Percentiles rank a stretch among this genome's conserved stretches.
These are phyloP conservation scores for Hypoxylon sp. DNA, from an alignment of 2,329 filamentous ascomycete genomes.

Conservation along the genomic window DNA sequence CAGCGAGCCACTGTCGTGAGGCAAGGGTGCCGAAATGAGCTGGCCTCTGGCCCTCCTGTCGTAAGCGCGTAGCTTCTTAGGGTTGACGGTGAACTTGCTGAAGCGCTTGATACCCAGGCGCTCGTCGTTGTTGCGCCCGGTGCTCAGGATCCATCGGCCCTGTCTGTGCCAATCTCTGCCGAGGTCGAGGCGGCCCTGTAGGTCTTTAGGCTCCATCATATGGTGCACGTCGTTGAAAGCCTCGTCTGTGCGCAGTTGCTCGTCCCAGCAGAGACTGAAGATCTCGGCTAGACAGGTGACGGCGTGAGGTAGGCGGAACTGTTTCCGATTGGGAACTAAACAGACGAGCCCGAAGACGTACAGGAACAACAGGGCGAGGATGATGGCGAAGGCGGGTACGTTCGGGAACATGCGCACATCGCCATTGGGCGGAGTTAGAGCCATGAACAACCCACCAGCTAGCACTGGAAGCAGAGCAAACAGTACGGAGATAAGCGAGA, in stretches of 20 bases:
- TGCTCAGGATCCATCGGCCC: slow-evolving; percentile 68
- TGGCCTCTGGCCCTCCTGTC: slow-evolving; percentile 46
- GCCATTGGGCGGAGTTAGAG: slow-evolving; percentile 70
- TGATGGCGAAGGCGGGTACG: slow-evolving; percentile 78
- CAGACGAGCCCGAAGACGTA: slow-evolving; percentile 76
- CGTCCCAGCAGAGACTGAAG: slow-evolving; percentile 82
- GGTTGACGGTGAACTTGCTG: slow-evolving; percentile 51
- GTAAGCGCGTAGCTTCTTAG: slow-evolving; percentile 44
- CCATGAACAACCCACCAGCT: slow-evolving; percentile 80
- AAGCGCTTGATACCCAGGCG: slow-evolving; percentile 53
- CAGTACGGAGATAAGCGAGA: slow-evolving; percentile 72
- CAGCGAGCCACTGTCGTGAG: slow-evolving; percentile 43
- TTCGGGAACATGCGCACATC: slow-evolving; percentile 78
- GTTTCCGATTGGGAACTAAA: slow-evolving; percentile 72
- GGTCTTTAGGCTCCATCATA: slow-evolving; percentile 70
- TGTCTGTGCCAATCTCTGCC: slow-evolving; percentile 62
- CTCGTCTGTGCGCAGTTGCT: slow-evolving; percentile 78
- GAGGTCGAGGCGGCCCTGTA: slow-evolving; percentile 77
- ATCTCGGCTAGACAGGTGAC: slow-evolving; percentile 82
- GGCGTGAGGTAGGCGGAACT: slow-evolving; percentile 79
- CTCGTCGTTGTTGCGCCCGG: slow-evolving; percentile 55
- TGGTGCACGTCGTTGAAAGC: slow-evolving; percentile 78
- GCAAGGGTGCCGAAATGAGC: slow-evolving; percentile 47
- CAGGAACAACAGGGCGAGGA: slow-evolving; percentile 79
- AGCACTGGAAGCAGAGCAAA: slow-evolving; percentile 77